Base-by-base conservation (phyloP, 2,329 filamentous ascomycete species). In the Fusarium austroafricanum region DNA sequence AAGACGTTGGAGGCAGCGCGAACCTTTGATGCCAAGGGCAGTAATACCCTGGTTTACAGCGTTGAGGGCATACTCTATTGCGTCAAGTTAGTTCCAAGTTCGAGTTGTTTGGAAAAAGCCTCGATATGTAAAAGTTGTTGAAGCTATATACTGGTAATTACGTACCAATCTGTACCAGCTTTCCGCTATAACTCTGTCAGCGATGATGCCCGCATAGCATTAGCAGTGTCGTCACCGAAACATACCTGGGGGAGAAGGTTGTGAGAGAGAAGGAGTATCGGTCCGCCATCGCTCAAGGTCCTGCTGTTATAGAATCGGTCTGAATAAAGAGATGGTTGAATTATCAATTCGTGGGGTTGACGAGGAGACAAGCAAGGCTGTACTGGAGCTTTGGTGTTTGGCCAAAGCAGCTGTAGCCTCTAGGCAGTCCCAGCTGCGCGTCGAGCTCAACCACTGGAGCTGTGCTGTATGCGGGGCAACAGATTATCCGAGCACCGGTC, bases 11-110 rank as follows among this genome's bases (percentile, higher is more conserved):
- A 43, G 49, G 31, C n/a, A 21, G 49, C 26, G 50, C 81, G 72
- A 84, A 94, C 94, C 94, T 89, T 99, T 99, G 85, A 99, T 99
- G 75, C 96, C 96, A 63, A 99, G 89, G 73, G 96, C 95, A 72
- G 96, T 99, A 74, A 99, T 96, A 82, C 96, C 96, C 85, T 98
- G 95, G 84, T 99, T 99, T 80, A 99, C 96, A 68, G 96, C 96
- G 80, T 98, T 98, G 79, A 99, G 86, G 72, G 96, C 96, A 92
- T 99, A 99, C 86, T 99, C 96, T 99, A 75, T 55, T 67, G 39
- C 31, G 20, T 45, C 12, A 23, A 23, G 47, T 76, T 61, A 75
- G 67, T 56, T 44, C 37, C n/a, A 46, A 51, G 18, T 20, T 45
- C 37, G n/a, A 18, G 8, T 18, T 28, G 14, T n/a, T 17, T 20